Evolutionary conservation across 768 basidiomycete genomes (phyloP).

Genomic region (Leccinum ochraceum): DNA sequence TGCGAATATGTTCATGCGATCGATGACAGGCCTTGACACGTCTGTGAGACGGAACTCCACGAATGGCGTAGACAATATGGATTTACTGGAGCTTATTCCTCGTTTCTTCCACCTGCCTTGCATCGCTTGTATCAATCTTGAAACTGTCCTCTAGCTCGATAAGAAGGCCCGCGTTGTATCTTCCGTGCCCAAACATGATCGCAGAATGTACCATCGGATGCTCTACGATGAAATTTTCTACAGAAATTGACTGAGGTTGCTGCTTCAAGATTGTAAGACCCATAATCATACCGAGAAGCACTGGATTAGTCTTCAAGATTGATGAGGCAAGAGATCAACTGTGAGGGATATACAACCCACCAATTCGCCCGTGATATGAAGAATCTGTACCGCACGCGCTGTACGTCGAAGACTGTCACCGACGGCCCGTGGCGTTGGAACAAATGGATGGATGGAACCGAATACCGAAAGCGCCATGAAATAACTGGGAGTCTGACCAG

Average conservation of each 20-base stretch:
- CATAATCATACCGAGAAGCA: constrained; percentile 17
- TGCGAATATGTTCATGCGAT: constrained; percentile 24
- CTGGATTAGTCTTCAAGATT: constrained; percentile 15
- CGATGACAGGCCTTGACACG: constrained; percentile 9
- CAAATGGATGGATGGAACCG: neutral
- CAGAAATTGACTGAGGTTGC: neutral
- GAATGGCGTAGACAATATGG: neutral
- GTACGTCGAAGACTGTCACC: neutral
- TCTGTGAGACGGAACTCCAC: constrained; percentile 4
- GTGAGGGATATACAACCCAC: constrained; percentile 6
- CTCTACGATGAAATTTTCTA: constrained; percentile 19
- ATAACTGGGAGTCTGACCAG: constrained; percentile 7
- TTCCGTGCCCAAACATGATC: constrained; percentile 25
- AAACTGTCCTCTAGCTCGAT: constrained; percentile 14
- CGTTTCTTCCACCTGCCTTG: constrained; percentile 12
- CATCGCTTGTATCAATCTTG: constrained; percentile 13
- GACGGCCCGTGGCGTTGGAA: neutral
- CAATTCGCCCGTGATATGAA: constrained; percentile 21
- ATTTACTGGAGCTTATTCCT: constrained; percentile 19
- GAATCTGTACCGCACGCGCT: constrained; percentile 3
- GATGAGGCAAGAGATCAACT: neutral
- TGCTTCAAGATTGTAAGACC: neutral
- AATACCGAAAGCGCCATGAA: constrained; percentile 3
- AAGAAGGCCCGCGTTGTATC: constrained; percentile 19
- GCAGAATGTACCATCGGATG: constrained; percentile 19